These are phyloP conservation scores for Botrytis tulipae DNA, from an alignment of 2,329 filamentous ascomycete species.

Conservation along the genomic window DNA sequence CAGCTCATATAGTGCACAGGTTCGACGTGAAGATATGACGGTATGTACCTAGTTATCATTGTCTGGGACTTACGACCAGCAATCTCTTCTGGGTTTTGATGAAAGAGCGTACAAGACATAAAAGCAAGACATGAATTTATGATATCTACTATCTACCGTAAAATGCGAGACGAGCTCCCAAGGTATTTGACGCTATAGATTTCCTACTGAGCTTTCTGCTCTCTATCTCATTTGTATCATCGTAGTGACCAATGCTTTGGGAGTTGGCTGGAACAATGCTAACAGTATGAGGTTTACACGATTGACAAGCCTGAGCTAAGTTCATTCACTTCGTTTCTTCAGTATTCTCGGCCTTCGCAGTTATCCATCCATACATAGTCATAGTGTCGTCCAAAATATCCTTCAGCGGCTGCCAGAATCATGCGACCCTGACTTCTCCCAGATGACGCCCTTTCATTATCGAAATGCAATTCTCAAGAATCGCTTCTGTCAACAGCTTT, in stretches of 20 bases:
- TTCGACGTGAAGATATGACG: background rate
- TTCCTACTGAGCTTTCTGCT: background rate
- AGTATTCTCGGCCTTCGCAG: rapidly evolving
- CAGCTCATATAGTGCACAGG: background rate
- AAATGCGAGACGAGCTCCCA: no score
- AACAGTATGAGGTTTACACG: background rate
- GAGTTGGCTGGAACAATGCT: background rate
- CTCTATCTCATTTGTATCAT: background rate
- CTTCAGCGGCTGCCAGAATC: background rate
- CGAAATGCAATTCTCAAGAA: background rate
- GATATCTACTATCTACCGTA: background rate
- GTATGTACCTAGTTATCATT: background rate
- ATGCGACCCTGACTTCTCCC: rapidly evolving
- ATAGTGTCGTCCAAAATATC: background rate
- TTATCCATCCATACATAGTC: background rate
- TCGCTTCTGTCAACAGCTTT: background rate
- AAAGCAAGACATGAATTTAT: background rate
- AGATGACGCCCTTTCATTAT: background rate
- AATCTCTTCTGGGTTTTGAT: background rate
- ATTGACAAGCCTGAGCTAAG: background rate
- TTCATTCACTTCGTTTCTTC: background rate
- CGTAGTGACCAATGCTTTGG: background rate
- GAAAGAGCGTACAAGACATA: background rate
- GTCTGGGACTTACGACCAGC: background rate
- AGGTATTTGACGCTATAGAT: background rate